Base-by-base conservation (phyloP, 371 early-diverging fungal genomes). In the Mucor saturninus region DNA sequence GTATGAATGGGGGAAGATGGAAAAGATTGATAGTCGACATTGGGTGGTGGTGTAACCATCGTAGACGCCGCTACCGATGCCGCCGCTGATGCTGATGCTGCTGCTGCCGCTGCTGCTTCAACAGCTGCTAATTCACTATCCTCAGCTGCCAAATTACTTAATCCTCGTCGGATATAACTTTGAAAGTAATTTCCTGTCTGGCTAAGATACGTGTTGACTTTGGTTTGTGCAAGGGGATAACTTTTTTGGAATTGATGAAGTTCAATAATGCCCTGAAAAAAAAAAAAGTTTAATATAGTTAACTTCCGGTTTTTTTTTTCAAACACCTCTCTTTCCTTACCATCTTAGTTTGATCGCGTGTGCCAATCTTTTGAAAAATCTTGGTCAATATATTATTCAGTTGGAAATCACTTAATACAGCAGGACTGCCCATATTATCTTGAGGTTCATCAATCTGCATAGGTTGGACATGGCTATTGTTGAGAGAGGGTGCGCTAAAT, bases 181-280 rank as follows among this genome's bases (percentile, higher is more conserved):
- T 90, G 89, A 69, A 94, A 93, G 61, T 87, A 91, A 0, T 76
- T 77, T 3, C 91, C 90, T 0, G 89, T 88, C 53, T 83, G 80
- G 26, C 83, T 69, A 15, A 92, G 67, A 54, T 85, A 83, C 1
- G 76, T 79, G 67, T 86, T 85, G 7, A 93, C 86, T 55, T 80
- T 81, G 46, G 72, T 61, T 70, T 89, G 84, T 56, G 90, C 84
- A 10, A 76, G 64, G 15, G 86, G 88, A 66, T 92, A 85, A 60
- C 76, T 72, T 72, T 89, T 87, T 69, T 89, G 90, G 74, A 93
- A 91, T 51, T 84, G 85, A 65, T 93, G 91, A 45, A 94, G 71
- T 42, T 91, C 92, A 31, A 79, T 51, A 59, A 94, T 89, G 50
- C 93, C 94, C 79, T 88, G 54, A 3, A 48, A 4, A 9, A 9